These are phyloP conservation scores for Epithele typhae DNA, from an alignment of 768 basidiomycete species.

Conservation along the genomic window DNA sequence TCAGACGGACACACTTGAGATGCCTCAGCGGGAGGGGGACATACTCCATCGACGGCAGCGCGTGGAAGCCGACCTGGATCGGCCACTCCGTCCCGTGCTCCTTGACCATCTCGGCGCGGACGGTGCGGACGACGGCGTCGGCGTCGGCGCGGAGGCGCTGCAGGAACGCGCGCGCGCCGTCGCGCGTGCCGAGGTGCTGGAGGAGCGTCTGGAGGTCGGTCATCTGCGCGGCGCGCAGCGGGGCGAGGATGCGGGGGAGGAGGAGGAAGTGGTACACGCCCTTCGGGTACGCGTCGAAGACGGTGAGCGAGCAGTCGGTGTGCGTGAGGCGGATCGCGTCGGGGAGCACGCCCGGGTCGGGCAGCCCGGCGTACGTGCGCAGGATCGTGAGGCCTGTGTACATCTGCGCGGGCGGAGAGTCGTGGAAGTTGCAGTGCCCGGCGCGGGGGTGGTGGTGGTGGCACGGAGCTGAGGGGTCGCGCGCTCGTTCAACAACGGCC, in stretches of 20 bases:
- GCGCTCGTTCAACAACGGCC: too few species aligned
- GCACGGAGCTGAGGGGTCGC: too few species aligned
- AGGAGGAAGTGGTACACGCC: constrained; percentile 86
- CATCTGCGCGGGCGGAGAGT: too few species aligned
- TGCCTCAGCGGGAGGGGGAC: constrained; percentile 25
- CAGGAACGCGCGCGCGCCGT: constrained; percentile 51
- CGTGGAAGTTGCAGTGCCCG: too few species aligned
- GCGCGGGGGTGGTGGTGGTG: too few species aligned
- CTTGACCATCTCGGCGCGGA: constrained; percentile 76
- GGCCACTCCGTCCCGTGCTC: constrained; percentile 74
- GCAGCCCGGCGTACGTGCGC: constrained; percentile 52
- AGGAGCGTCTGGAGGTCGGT: constrained; percentile 53
- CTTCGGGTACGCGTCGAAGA: constrained; percentile 79
- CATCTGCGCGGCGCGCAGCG: constrained; percentile 36
- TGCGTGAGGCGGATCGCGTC: constrained; percentile 55
- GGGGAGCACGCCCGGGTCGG: constrained; percentile 50
- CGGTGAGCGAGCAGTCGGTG: constrained; percentile 50
- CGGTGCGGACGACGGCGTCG: constrained; percentile 47
- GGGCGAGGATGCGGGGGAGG: constrained; percentile 49
- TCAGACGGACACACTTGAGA: constrained; percentile 3
- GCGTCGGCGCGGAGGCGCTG: constrained; percentile 53
- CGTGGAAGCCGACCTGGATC: constrained; percentile 83
- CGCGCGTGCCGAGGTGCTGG: constrained; percentile 40
- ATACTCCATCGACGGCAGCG: constrained; percentile 80
- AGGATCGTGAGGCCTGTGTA: constrained; percentile 44